Evolutionary conservation across 116 monocot genomes (phyloP), one percentile per base, ranked within the genome.

Genomic region (Cymodocea nodosa): DNA sequence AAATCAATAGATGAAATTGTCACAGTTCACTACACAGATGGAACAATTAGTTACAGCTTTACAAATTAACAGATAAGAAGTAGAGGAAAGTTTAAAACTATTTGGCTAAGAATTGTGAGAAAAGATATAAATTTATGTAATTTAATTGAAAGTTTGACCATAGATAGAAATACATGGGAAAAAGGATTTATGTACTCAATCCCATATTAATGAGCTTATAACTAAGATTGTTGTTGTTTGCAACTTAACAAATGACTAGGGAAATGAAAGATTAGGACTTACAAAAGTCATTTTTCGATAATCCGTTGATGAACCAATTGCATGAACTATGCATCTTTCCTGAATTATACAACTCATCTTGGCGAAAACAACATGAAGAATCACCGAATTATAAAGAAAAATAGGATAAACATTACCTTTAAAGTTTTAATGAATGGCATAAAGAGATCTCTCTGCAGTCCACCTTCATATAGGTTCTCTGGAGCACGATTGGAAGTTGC

Each of bases 401-500:
- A 66, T 8, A 0, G 15, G 13, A 15, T 35, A 30, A 22, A 16
- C 23, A 5, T 68, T 79, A 91, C 97, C 87, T 91, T 97, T 63
- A 97, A 67, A 36, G 84, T 90, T 66, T 75, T 80, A 76, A 91
- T 91, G 66, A 97, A 97, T 36, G 91, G 97, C 60, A 97, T 67
- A 65, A 97, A 97, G 64, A 97, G 91, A 68, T 97, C 97, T 66
- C 97, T 85, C 50, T 97, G 97, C 65, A 97, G 70, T 49, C 97
- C 97, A 76, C 97, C 97, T 79, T 97, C 97, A 77, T 97, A 97
- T 16, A 97, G 91, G 23, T 82, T 68, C 68, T 87, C 95, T 62
- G 95, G 90, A 72, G 90, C 81, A 83, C 95, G 90, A 68, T 95
- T 95, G 56, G 97, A 97, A 56, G 97, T 97, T 15, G 97, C 83